phyloP scores from a whole-genome alignment of 495 filamentous ascomycete genomes.

The Acidomyces sp. region DNA sequence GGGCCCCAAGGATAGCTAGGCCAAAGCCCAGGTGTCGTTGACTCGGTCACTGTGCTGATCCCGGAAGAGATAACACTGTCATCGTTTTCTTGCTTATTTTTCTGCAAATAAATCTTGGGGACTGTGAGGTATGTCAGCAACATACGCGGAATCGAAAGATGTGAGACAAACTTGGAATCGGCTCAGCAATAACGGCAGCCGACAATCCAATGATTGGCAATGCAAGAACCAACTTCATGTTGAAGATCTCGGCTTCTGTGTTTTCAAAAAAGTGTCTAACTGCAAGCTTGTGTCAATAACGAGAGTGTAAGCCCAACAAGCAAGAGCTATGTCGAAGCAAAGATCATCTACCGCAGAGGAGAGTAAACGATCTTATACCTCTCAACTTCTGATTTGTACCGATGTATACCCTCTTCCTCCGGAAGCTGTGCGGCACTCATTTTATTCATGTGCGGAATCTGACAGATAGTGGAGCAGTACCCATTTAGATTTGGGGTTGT shows the following conservation, averaged over 20 bases:
- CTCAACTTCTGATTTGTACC: neutral
- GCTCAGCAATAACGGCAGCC: conserved; percentile 2
- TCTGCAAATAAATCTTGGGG: too few species aligned
- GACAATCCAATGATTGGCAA: conserved; percentile 4
- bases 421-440: too few species aligned
- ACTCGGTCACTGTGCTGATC: too few species aligned
- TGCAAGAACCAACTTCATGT: neutral
- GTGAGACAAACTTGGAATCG: conserved; percentile 3
- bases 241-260: neutral
- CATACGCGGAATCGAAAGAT: neutral
- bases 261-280: neutral
- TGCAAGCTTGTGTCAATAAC: neutral
- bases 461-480: too few species aligned
- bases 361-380: neutral
- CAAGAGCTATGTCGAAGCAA: conserved; percentile 1
- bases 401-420: too few species aligned
- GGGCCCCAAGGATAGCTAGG: too few species aligned
- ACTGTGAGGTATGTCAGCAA: too few species aligned
- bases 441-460: too few species aligned
- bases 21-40: too few species aligned
- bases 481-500: too few species aligned
- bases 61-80: too few species aligned
- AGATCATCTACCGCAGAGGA: neutral
- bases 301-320: conserved; percentile 9
- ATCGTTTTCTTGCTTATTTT: too few species aligned